Evolutionary conservation across 805 yeast genomes (phyloP).

Genomic region (Candida qinlingensis): DNA sequence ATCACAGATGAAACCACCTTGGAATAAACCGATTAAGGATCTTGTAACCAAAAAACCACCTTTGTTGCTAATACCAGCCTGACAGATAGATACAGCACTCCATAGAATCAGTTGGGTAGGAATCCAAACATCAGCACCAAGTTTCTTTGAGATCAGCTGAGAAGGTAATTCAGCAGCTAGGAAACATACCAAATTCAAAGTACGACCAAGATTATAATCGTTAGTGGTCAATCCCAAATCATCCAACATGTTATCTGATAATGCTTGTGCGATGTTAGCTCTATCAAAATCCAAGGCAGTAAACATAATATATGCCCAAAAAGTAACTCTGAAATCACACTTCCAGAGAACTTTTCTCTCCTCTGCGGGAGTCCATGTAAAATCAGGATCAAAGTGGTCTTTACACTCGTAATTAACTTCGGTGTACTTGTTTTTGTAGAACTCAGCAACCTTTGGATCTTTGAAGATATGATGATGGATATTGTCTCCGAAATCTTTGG

Average conservation of each 20-base stretch:
- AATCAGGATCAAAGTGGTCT: conserved; percentile 49
- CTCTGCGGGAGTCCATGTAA: conserved; percentile 49
- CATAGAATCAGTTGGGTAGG: conserved; percentile 53
- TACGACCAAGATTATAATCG: conserved; percentile 55
- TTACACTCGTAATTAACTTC: conserved; percentile 48
- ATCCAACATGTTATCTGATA: conserved; percentile 44
- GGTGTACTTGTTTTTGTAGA: conserved; percentile 43
- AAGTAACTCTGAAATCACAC: conserved; percentile 49
- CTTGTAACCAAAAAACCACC: conserved; percentile 44
- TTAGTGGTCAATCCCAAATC: conserved; percentile 50
- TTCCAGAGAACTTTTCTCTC: conserved; percentile 45
- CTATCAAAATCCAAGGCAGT: conserved; percentile 55
- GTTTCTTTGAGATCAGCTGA: conserved; percentile 54
- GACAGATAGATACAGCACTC: conserved; percentile 51
- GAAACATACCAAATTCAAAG: conserved; percentile 48
- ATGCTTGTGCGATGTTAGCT: conserved; percentile 51
- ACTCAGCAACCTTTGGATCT: conserved; percentile 42
- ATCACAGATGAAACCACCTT: conserved; percentile 71
- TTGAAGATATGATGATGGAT: conserved; percentile 12
- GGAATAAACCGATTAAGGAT: conserved; percentile 48
- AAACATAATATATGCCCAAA: conserved; percentile 57
- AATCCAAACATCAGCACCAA: conserved; percentile 61
- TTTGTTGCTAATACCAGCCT: conserved; percentile 38
- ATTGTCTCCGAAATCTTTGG: neutral
- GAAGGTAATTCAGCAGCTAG: conserved; percentile 59